Evolutionary conservation across 306 rosid species (phyloP).

Genomic region (Vachellia pachyceras): DNA sequence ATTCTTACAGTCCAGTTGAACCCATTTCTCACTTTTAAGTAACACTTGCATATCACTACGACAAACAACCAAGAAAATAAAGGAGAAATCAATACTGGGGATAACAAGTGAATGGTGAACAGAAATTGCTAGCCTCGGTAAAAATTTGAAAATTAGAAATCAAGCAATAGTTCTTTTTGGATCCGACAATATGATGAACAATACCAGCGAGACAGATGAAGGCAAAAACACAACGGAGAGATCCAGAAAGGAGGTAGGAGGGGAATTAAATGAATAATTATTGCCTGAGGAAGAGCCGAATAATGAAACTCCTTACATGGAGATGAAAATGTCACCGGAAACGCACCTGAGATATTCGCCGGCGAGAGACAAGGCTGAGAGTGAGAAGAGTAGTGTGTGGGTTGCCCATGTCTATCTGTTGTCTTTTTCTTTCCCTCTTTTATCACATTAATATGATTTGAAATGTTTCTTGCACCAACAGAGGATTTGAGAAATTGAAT

Average conservation of each 20-base stretch:
- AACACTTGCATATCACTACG: background rate
- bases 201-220: background rate
- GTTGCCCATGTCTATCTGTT: background rate
- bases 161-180: background rate
- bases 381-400: background rate
- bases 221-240: background rate
- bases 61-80: background rate
- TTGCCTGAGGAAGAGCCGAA: background rate
- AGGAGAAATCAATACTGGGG: background rate
- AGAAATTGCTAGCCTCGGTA: background rate
- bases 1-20: background rate
- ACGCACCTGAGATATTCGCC: background rate
- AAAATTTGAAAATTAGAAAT: background rate
- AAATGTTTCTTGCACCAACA: too few relatives aligned
- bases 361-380: conserved; percentile 3
- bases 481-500: too few relatives aligned
- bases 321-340: background rate
- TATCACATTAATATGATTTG: too few relatives aligned
- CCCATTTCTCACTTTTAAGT: background rate
- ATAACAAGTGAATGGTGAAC: background rate
- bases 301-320: too few relatives aligned
- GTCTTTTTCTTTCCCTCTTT: too few relatives aligned
- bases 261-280: background rate
- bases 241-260: background rate
- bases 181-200: background rate